phyloP scores from a whole-genome alignment of 495 filamentous ascomycete genomes.

The Penicillium arizonense region DNA sequence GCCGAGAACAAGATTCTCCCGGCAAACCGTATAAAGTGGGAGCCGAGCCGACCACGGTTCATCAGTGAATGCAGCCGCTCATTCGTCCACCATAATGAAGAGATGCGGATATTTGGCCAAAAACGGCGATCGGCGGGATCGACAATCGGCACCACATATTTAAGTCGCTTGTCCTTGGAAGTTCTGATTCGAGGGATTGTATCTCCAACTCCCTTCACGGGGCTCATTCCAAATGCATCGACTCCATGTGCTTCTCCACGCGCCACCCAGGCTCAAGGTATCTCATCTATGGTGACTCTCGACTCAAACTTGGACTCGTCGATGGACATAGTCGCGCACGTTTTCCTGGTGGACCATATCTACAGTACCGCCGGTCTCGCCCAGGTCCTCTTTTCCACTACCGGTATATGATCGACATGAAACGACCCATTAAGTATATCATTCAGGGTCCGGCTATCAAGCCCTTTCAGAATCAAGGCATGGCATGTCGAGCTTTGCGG shows the following conservation, averaged over 20 bases:
- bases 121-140: neutral
- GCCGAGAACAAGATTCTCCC: too few species aligned
- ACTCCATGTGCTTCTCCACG: neutral
- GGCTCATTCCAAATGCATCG: constrained; percentile 10
- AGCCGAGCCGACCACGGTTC: too few species aligned
- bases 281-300: neutral
- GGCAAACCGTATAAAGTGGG: too few species aligned
- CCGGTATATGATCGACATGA: constrained; percentile 5
- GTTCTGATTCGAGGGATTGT: neutral
- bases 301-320: constrained; percentile 2
- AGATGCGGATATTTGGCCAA: too few species aligned
- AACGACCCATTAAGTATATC: neutral
- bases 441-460: neutral
- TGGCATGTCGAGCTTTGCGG: neutral
- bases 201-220: constrained; percentile 1
- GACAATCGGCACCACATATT: neutral
- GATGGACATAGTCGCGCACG: constrained; percentile 3
- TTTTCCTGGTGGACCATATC: neutral
- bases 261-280: neutral
- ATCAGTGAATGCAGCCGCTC: too few species aligned
- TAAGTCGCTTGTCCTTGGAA: too few species aligned
- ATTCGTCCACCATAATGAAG: too few species aligned
- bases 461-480: neutral
- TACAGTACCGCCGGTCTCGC: neutral
- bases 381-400: neutral